Percentiles rank a stretch among this genome's conserved stretches.
Evolutionary conservation across 768 basidiomycete species (phyloP).

Genomic region (Rhodotorula diobovata): DNA sequence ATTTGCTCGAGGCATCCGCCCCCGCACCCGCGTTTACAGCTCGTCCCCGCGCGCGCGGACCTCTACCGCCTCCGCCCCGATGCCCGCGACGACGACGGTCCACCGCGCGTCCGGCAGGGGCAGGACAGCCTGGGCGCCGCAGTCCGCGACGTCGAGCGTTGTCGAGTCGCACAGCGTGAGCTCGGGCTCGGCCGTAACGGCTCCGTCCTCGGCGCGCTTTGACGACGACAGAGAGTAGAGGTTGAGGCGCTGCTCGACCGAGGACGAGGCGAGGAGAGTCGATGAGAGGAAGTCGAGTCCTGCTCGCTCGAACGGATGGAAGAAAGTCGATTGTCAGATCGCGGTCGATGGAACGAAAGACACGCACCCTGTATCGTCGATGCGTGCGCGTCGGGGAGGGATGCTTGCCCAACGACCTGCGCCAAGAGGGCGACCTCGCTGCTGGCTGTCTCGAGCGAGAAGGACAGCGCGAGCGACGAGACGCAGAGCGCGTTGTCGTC

Average conservation of each 20-base stretch:
- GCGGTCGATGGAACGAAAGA: too few species aligned
- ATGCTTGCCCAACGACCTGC: not conserved
- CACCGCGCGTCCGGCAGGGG: not conserved
- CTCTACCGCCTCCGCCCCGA: conserved; percentile 1
- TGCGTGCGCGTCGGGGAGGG: not conserved
- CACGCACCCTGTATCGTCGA: conserved; percentile 14
- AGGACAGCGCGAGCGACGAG: not conserved
- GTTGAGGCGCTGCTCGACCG: conserved; percentile 24
- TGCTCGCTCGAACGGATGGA: not conserved
- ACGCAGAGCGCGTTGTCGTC: conserved; percentile 12
- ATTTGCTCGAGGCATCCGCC: too few species aligned
- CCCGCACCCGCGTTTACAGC: too few species aligned
- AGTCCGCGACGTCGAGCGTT: conserved; percentile 16
- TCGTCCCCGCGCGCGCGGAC: not conserved
- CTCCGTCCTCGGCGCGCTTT: too few species aligned
- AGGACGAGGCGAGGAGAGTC: conserved; percentile 11
- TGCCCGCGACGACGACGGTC: not conserved
- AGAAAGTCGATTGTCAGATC: too few species aligned
- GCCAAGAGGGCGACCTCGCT: not conserved
- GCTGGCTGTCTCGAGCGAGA: not conserved
- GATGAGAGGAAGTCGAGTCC: conserved; percentile 15
- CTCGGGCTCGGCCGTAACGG: not conserved
- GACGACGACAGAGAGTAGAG: not conserved
- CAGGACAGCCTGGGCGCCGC: conserved; percentile 2
- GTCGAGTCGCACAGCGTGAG: not conserved